phyloP scores from a whole-genome alignment of 2,329 filamentous ascomycete species.

The Aspergillus sp. region DNA sequence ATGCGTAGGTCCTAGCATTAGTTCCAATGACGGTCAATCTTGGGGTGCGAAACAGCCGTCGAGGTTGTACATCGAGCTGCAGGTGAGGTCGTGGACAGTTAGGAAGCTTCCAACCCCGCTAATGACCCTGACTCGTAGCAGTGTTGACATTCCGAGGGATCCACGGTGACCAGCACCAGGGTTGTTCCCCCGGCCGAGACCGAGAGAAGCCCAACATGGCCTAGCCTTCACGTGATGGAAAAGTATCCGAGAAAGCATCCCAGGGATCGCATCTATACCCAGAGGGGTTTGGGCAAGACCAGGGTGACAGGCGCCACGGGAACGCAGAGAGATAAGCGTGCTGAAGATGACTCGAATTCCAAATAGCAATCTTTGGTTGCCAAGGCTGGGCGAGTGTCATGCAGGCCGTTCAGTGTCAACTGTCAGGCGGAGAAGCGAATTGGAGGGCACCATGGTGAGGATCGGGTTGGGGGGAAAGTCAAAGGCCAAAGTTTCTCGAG shows the following conservation, averaged over 20 bases:
- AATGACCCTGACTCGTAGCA: too few species aligned
- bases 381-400: background rate
- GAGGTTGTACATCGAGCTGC: constrained; percentile 7
- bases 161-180: too few species aligned
- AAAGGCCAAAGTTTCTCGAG: background rate
- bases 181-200: too few species aligned
- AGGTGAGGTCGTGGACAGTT: background rate
- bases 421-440: background rate
- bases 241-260: constrained; percentile 10
- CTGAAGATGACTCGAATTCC: background rate
- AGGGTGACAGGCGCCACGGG: background rate
- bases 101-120: background rate
- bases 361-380: background rate
- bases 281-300: background rate
- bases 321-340: constrained; percentile 1
- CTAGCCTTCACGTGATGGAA: constrained; percentile 16
- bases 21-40: constrained; percentile 1
- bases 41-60: background rate
- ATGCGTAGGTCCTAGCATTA: background rate
- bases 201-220: background rate
- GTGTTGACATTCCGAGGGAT: too few species aligned
- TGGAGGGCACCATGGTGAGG: background rate
- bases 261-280: background rate
- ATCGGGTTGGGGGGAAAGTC: background rate
- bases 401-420: background rate